Conservation (phyloP, 2,329 filamentous ascomycete genomes). For the Calonectria pteridis region DNA sequence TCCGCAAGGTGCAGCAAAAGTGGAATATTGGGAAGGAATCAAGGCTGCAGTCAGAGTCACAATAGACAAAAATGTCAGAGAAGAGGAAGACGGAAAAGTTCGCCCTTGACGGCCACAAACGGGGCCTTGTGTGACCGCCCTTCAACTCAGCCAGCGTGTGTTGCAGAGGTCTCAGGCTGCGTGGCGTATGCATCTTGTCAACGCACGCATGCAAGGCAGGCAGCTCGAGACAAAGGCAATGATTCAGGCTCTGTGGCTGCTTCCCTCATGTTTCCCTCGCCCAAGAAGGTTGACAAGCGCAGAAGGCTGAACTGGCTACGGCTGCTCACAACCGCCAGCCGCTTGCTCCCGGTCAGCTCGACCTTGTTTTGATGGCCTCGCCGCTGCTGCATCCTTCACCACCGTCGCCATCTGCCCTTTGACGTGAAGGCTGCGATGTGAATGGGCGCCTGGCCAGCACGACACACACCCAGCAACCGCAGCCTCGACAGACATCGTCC, state of each 20-base stretch:
- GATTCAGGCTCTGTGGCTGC: constrained; percentile 25
- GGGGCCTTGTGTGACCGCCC: neutral
- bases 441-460: neutral
- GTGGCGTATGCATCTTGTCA: constrained; percentile 11
- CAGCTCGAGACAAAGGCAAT: constrained; percentile 3
- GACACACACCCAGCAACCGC: neutral
- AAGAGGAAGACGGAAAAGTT: no score
- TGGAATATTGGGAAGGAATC: neutral
- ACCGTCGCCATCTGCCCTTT: neutral
- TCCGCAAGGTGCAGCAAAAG: neutral
- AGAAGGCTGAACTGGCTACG: neutral
- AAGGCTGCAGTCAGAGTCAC: neutral
- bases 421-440: neutral
- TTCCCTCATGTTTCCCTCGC: constrained; percentile 5
- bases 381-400: neutral
- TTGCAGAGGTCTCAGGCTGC: neutral
- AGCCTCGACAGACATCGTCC: neutral
- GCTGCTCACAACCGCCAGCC: neutral
- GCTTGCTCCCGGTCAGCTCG: neutral
- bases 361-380: neutral
- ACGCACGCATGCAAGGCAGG: constrained; percentile 9
- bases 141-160: neutral
- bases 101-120: neutral
- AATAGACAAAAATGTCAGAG: neutral
- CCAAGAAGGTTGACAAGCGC: constrained; percentile 13